phyloP scores from a whole-genome alignment of 208 protist genomes.

The Tritrichomonas musculus region DNA sequence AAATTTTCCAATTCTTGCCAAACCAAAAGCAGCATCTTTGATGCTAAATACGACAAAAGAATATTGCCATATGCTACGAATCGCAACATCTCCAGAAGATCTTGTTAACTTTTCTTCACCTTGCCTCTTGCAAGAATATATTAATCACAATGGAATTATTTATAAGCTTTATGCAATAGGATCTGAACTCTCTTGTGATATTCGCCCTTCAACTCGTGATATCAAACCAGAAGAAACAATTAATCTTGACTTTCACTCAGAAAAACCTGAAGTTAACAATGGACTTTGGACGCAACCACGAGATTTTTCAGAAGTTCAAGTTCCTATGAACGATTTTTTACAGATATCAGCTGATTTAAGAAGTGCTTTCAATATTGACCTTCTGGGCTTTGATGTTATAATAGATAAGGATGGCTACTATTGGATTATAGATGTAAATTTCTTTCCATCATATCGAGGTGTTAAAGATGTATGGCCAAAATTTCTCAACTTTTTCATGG shows the following conservation, averaged over 20 bases:
- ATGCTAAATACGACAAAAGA: neutral
- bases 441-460: neutral
- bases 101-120: neutral
- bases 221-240: neutral
- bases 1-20: neutral
- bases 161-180: slow-evolving; percentile 16
- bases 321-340: neutral
- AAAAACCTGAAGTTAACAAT: neutral
- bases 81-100: neutral
- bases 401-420: neutral
- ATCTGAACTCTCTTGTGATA: neutral
- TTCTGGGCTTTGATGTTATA: neutral
- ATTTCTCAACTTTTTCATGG: neutral
- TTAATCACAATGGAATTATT: neutral
- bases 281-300: neutral
- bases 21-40: neutral
- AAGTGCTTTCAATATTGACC: neutral
- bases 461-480: neutral
- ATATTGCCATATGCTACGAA: neutral
- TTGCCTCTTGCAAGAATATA: neutral
- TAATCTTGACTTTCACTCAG: neutral
- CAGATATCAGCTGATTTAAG: neutral
- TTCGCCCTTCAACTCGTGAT: neutral
- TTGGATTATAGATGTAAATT: slow-evolving; percentile 8
- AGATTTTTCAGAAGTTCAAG: neutral